Conservation (phyloP, 2,329 filamentous ascomycete genomes). For the Aspergillus tamarii region DNA sequence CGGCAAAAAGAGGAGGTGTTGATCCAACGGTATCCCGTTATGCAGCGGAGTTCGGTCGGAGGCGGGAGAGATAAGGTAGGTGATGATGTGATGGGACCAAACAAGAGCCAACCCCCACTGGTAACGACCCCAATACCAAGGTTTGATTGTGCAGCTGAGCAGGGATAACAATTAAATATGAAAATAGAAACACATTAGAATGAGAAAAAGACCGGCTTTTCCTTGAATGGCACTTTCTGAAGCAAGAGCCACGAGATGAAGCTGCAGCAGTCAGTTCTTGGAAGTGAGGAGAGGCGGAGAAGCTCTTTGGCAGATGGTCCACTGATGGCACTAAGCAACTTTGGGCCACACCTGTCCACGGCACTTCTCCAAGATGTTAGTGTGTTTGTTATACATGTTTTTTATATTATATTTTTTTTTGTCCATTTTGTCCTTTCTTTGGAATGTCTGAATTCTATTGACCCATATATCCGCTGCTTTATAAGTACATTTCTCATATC, state of each 20-base stretch:
- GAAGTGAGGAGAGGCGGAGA: slow-evolving; percentile 6
- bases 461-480: background rate
- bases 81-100: slow-evolving; percentile 1
- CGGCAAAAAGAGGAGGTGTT: slow-evolving; percentile 10
- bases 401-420: background rate
- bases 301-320: slow-evolving; percentile 2
- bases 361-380: background rate
- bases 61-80: slow-evolving; percentile 20
- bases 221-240: slow-evolving; percentile 1
- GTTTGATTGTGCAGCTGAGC: background rate
- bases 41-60: slow-evolving; percentile 35
- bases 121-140: background rate
- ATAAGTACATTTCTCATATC: background rate
- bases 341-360: background rate
- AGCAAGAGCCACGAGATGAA: slow-evolving; percentile 6
- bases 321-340: slow-evolving; percentile 2
- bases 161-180: background rate
- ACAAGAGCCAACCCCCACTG: background rate
- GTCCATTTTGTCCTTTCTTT: background rate
- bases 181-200: background rate
- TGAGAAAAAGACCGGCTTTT: slow-evolving; percentile 24
- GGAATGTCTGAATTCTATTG: background rate
- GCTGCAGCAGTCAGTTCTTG: background rate
- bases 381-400: background rate
- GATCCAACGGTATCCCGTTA: slow-evolving; percentile 19